These are phyloP conservation scores for Epichloe gansuensis DNA, from an alignment of 2,329 filamentous ascomycete species.

Conservation along the genomic window DNA sequence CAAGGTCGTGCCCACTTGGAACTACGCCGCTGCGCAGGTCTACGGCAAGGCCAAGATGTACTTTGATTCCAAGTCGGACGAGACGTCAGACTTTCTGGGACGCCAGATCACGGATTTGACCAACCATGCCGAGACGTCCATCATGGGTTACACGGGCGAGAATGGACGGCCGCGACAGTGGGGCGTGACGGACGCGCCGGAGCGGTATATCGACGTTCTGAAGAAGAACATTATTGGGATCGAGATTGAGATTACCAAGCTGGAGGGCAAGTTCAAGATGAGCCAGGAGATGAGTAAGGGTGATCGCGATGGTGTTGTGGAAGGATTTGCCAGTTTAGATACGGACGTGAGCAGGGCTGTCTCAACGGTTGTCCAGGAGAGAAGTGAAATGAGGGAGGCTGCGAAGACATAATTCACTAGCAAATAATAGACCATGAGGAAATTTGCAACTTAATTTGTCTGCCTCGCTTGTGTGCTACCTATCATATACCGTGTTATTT, in stretches of 20 bases:
- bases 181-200: slow-evolving; percentile 45
- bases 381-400: slow-evolving; percentile 15
- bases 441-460: background rate
- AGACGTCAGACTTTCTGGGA: slow-evolving; percentile 35
- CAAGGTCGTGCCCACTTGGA: slow-evolving; percentile 56
- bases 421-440: background rate
- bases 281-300: slow-evolving; percentile 44
- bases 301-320: slow-evolving; percentile 43
- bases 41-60: slow-evolving; percentile 47
- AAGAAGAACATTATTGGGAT: slow-evolving; percentile 49
- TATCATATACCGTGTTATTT: no score
- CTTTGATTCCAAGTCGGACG: slow-evolving; percentile 32
- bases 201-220: slow-evolving; percentile 38
- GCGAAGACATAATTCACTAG: background rate
- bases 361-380: slow-evolving; percentile 20
- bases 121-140: slow-evolving; percentile 33
- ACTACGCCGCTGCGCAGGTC: slow-evolving; percentile 53
- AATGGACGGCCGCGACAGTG: slow-evolving; percentile 27
- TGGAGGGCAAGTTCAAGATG: slow-evolving; percentile 57
- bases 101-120: slow-evolving; percentile 42
- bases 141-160: slow-evolving; percentile 42
- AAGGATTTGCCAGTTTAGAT: slow-evolving; percentile 35
- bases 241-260: slow-evolving; percentile 40
- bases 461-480: background rate
- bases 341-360: slow-evolving; percentile 20